Percentiles rank a stretch among this genome's conserved stretches.
phyloP scores from a whole-genome alignment of 345 rosid genomes.

The Streptanthus diversifolius region DNA sequence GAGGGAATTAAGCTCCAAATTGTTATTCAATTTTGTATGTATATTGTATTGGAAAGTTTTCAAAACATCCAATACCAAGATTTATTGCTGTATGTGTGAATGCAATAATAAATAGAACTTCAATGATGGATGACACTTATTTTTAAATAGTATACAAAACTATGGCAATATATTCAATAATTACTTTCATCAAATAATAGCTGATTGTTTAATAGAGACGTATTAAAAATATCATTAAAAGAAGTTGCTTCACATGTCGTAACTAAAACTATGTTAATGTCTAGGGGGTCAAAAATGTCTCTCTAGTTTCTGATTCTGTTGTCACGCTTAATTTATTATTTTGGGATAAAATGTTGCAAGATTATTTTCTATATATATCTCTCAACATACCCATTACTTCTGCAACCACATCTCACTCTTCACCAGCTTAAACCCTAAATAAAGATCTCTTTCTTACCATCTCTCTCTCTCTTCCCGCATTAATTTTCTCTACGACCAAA shows the following conservation, averaged over 20 bases:
- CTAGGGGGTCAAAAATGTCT: slow-evolving; percentile 24
- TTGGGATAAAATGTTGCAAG: slow-evolving; percentile 3
- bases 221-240: slow-evolving; percentile 15
- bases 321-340: neutral
- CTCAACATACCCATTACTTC: slow-evolving; percentile 22
- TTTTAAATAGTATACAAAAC: neutral
- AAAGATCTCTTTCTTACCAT: slow-evolving; percentile 6
- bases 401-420: slow-evolving; percentile 28
- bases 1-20: neutral
- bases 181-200: slow-evolving; percentile 17
- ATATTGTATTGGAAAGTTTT: neutral
- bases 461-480: slow-evolving; percentile 13
- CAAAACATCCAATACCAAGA: slow-evolving; percentile 12
- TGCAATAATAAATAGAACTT: slow-evolving; percentile 1
- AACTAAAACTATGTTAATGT: slow-evolving; percentile 8
- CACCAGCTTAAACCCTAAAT: slow-evolving; percentile 22
- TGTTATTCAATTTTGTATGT: neutral
- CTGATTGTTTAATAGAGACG: slow-evolving; percentile 11
- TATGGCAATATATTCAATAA: neutral
- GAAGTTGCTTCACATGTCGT: slow-evolving; percentile 31
- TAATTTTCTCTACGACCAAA: neutral
- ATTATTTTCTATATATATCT: slow-evolving; percentile 29
- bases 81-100: slow-evolving; percentile 26
- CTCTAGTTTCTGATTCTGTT: slow-evolving; percentile 19
- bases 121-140: slow-evolving; percentile 22